Evolutionary conservation across 169 alveolate genomes (phyloP), one percentile per base, ranked within the genome.

Genomic region (Neospora caninum): DNA sequence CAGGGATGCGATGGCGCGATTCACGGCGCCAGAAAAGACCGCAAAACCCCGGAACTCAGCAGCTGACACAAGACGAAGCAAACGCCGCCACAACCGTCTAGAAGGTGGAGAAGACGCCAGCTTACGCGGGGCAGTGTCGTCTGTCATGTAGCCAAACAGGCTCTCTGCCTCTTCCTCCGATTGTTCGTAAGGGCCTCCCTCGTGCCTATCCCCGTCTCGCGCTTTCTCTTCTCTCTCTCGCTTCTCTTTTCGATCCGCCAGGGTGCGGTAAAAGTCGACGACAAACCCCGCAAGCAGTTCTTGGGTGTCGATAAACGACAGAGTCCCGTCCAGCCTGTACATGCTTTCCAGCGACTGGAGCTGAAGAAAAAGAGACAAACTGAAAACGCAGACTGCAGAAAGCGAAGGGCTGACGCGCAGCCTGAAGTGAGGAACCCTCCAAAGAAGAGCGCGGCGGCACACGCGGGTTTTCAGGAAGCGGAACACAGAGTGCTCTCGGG

Each of bases 251-350:
- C 43, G 84, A 9, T 73, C 84, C 41, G 39, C 1, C 43, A 16
- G 1, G 27, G 45, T 73, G 84, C 86, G 58, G 34, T 64, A 88
- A 0, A 31, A 67, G 34, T 88, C 93, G 38, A 69, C 93, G 27
- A 42, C 69, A 31, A 69, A 70, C 0, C 93, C 86, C 36, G 67
- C 93, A 7, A 88, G 45, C 31, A 88, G 88, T 67, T 69, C 87
- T 22, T 82, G 67, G 41, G 93, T 88, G 69, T 88, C 93, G 64
- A 34, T 29, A 73, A 41, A 69, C n/a, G 70, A 20, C 25, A 88
- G 73, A 18, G 93, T 34, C 29, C 93, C 93, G 22, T 88, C 93
- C 36, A 88, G 45, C 41, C 49, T 38, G 45, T 70, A 43, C 43
- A 42, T 25, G 31, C 87, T 64, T 25, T 69, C 69, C 45, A 88